A percentile compares a stretch with the other conserved stretches of the same genome.
phyloP scores from a whole-genome alignment of 768 basidiomycete genomes.

The Russula olivacea region DNA sequence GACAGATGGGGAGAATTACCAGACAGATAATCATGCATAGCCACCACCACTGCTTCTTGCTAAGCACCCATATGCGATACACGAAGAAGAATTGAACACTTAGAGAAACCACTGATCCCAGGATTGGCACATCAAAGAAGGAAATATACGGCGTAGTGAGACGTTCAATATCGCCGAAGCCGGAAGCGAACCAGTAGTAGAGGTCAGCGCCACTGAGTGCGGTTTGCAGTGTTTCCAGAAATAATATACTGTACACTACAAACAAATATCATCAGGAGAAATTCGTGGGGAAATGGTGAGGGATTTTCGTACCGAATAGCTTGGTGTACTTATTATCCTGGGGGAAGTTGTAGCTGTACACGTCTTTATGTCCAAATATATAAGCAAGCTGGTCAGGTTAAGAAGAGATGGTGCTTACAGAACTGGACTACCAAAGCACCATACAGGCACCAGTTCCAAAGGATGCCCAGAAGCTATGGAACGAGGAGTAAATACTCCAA shows the following conservation, averaged over 20 bases:
- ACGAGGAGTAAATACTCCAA: no score
- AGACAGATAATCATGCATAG: neutral
- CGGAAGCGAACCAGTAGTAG: slow-evolving; percentile 30
- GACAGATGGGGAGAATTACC: neutral
- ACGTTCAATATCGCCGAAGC: slow-evolving; percentile 30
- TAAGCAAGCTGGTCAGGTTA: neutral
- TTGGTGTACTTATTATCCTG: slow-evolving; percentile 2
- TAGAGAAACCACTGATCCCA: slow-evolving; percentile 29
- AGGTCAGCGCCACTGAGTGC: slow-evolving; percentile 29
- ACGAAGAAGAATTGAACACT: slow-evolving; percentile 32
- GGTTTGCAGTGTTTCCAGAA: slow-evolving; percentile 28
- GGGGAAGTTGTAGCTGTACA: slow-evolving; percentile 17
- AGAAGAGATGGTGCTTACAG: slow-evolving; percentile 24
- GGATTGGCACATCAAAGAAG: slow-evolving; percentile 29
- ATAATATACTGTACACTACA: slow-evolving; percentile 29
- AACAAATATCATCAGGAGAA: neutral
- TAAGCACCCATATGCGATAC: slow-evolving; percentile 29
- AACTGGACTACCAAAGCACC: slow-evolving; percentile 30
- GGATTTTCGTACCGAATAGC: neutral
- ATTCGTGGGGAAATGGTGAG: neutral
- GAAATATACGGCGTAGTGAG: slow-evolving; percentile 26
- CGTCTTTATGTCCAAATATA: neutral
- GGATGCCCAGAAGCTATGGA: slow-evolving; percentile 16
- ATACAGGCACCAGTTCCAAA: slow-evolving; percentile 29
- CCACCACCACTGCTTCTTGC: neutral